Percentiles rank a stretch among this genome's conserved stretches.
phyloP scores from a whole-genome alignment of 192 early-diverging fungal genomes.

The Mortierella claussenii region DNA sequence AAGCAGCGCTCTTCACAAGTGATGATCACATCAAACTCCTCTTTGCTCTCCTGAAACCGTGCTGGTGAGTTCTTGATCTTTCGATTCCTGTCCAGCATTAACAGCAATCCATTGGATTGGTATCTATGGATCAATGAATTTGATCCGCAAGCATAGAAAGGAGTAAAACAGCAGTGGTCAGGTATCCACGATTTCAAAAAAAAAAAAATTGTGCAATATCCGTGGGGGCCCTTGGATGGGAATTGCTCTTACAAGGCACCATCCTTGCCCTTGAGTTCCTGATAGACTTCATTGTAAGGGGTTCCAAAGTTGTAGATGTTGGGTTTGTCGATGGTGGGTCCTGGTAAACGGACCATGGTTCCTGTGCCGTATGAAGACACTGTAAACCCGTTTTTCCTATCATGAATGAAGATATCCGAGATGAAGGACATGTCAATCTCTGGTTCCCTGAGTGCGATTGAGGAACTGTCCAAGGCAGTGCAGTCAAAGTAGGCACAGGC shows the following conservation, averaged over 20 bases:
- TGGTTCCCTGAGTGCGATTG: no score
- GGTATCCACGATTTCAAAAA: no score
- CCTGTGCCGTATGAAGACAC: slow-evolving; percentile 94
- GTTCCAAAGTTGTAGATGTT: slow-evolving; percentile 96
- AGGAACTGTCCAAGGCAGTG: no score
- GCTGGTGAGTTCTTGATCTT: slow-evolving; percentile 91
- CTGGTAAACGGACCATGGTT: slow-evolving; percentile 87
- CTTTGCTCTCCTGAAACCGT: slow-evolving; percentile 79
- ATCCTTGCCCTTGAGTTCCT: slow-evolving; percentile 82
- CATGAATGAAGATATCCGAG: neutral
- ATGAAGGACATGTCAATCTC: neutral
- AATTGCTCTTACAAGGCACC: slow-evolving; percentile 60
- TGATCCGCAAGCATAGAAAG: neutral
- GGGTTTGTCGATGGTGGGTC: slow-evolving; percentile 84
- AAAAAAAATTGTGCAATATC: no score
- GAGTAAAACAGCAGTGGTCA: no score
- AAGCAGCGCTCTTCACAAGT: slow-evolving; percentile 97
- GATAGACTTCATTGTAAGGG: slow-evolving; percentile 89
- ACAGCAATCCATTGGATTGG: slow-evolving; percentile 85
- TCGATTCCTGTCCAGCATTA: slow-evolving; percentile 96
- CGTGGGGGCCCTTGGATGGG: no score
- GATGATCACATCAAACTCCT: slow-evolving; percentile 90
- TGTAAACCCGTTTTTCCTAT: slow-evolving; percentile 78
- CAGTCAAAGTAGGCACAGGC: no score
- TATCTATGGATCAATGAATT: slow-evolving; percentile 66